These are phyloP conservation scores for Boletus vermiculosoides DNA, from an alignment of 768 basidiomycete species.

Conservation along the genomic window DNA sequence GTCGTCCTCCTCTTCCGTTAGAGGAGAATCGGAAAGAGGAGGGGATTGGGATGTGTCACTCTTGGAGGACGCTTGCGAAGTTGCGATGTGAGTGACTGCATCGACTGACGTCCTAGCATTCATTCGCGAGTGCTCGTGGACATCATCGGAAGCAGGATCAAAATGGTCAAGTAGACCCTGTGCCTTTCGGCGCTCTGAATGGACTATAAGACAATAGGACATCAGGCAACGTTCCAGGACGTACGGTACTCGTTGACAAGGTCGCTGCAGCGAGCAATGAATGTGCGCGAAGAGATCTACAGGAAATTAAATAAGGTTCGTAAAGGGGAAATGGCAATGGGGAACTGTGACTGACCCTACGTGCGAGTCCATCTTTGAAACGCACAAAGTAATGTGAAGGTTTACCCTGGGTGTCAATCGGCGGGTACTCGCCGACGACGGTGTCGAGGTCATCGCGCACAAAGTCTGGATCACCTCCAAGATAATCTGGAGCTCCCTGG, in stretches of 20 bases:
- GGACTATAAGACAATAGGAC: slow-evolving; percentile 7
- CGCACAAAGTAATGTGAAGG: slow-evolving; percentile 61
- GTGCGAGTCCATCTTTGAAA: slow-evolving; percentile 53
- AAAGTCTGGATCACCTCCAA: slow-evolving; percentile 36
- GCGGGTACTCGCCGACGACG: slow-evolving; percentile 58
- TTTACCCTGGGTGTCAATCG: slow-evolving; percentile 24
- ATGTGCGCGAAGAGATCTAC: slow-evolving; percentile 44
- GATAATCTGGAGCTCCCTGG: slow-evolving; percentile 33
- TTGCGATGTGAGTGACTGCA: slow-evolving; percentile 1
- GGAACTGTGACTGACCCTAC: slow-evolving; percentile 46
- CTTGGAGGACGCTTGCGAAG: slow-evolving; percentile 6
- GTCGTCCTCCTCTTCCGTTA: slow-evolving; percentile 31
- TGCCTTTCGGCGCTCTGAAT: slow-evolving; percentile 45
- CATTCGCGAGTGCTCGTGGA: slow-evolving; percentile 62
- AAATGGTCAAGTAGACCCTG: slow-evolving; percentile 48
- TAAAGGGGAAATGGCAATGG: not conserved
- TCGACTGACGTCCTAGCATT: slow-evolving; percentile 37
- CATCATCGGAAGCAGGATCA: slow-evolving; percentile 52
- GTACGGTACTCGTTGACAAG: slow-evolving; percentile 59
- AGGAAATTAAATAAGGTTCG: slow-evolving; percentile 1
- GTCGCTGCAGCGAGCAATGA: slow-evolving; percentile 40
- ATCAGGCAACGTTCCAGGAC: slow-evolving; percentile 20
- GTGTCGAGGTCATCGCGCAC: slow-evolving; percentile 36
- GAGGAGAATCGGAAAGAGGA: slow-evolving; percentile 14
- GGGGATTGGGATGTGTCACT: slow-evolving; percentile 12